A percentile compares a stretch with the other conserved stretches of the same genome.
Conservation (phyloP, 176 grass and related monocot genomes). For the Musa troglodytarum region DNA sequence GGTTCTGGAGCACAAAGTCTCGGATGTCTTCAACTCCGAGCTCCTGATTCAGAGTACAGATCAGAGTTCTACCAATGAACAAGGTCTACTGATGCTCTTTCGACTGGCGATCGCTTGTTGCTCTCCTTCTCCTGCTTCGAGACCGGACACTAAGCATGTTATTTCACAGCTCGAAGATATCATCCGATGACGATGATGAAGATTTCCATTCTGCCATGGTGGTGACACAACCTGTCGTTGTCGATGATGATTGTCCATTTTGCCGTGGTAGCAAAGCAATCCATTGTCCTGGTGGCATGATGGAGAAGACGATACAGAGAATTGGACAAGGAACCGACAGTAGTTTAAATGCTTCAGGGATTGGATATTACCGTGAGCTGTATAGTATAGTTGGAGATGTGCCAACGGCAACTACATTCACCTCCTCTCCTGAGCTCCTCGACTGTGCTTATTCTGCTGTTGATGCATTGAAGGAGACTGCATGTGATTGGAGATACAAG, state of each 20-base stretch:
- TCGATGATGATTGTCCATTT: background rate
- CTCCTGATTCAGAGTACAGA: slow-evolving; percentile 11
- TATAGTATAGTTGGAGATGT: background rate
- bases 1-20: slow-evolving; percentile 35
- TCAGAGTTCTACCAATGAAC: slow-evolving; percentile 20
- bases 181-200: slow-evolving; percentile 1
- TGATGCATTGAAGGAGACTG: background rate
- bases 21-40: slow-evolving; percentile 25
- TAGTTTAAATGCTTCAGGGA: background rate
- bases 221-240: background rate
- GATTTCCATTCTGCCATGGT: background rate
- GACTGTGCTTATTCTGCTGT: background rate
- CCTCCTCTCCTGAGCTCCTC: background rate
- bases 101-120: slow-evolving; percentile 42
- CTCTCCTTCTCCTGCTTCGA: slow-evolving; percentile 15
- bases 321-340: background rate
- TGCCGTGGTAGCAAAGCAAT: background rate
- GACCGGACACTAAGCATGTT: slow-evolving; percentile 29
- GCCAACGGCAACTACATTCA: background rate
- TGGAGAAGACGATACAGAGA: background rate
- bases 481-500: background rate
- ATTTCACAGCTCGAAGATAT: slow-evolving; percentile 28
- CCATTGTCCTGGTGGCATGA: background rate
- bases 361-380: background rate
- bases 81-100: slow-evolving; percentile 29